phyloP scores from a whole-genome alignment of 164 flowering plant species.

The Tinospora cordifolia region DNA sequence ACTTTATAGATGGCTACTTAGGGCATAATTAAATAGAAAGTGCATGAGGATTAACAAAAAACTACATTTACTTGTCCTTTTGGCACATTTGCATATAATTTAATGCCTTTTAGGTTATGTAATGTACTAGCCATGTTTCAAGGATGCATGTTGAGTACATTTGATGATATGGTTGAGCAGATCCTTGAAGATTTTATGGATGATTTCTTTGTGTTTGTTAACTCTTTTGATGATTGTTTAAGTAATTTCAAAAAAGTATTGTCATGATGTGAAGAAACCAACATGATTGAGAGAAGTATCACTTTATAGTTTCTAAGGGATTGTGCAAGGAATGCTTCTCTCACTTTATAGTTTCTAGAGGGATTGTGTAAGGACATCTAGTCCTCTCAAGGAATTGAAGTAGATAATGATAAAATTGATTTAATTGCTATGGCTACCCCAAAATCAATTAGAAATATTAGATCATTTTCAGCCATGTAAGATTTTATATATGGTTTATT shows the following conservation, averaged over 20 bases:
- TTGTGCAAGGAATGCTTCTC: too few species aligned
- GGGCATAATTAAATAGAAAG: not conserved
- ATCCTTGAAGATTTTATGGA: constrained; percentile 1
- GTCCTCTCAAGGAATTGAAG: too few species aligned
- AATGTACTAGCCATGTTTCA: not conserved
- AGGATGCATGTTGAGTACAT: not conserved
- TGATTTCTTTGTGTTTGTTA: not conserved
- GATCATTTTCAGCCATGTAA: too few species aligned
- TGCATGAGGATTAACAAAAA: not conserved
- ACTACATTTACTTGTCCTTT: not conserved
- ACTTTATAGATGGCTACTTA: not conserved
- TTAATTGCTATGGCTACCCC: too few species aligned
- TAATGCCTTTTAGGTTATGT: not conserved
- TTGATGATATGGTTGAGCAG: not conserved
- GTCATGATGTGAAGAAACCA: not conserved
- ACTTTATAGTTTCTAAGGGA: too few species aligned
- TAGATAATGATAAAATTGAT: too few species aligned
- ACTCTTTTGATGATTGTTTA: not conserved
- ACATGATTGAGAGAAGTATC: not conserved
- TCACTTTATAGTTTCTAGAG: too few species aligned
- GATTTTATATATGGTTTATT: too few species aligned
- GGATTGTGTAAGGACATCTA: too few species aligned
- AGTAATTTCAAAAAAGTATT: not conserved
- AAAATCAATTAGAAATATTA: too few species aligned
- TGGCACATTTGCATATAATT: not conserved